Evolutionary conservation across 192 early-diverging fungal genomes (phyloP), one percentile per base, ranked within the genome.

Genomic region (Phycomyces nitens): DNA sequence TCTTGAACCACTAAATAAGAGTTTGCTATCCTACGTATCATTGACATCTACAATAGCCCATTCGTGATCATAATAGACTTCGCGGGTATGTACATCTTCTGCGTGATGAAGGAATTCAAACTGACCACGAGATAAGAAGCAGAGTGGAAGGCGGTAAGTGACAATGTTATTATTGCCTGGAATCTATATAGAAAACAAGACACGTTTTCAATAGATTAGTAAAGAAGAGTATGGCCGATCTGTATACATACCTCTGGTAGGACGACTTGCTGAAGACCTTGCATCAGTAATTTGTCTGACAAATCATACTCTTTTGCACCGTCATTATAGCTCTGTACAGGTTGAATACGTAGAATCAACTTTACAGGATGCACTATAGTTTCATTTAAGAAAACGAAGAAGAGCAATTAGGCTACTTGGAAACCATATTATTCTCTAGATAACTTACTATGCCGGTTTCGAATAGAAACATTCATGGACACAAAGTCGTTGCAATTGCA

Each of bases 61-160:
- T 43, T 85, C 81, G 55, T 79, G 74, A 54, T 82, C 83, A 69
- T 79, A 82, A 56, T 77, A 77, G 3, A 79, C 70, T 24, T 75
- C 51, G 14, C 81, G 72, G 9, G 79, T 72, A 56, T 70, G 65
- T 20, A 85, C 78, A 62, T 85, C 81, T 53, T 85, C 78, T 22
- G 74, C 79, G 52, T 85, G 83, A 56, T 81, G 82, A 3, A 85
- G 62, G 20, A 85, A 72, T 60, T 82, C 76, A 62, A 74, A 85
- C 53, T 81, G 70, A 53, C 83, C 83, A 29, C 77, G 68, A 40
- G 79, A 78, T 51, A 81, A 72, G 56, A 82, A 85, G 61, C 79
- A 82, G 9, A 85, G 64, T 0, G 83, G 83, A 14, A 85, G 22
- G 9, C 65, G 53, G 68, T 82, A 75, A 9, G 58, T 47, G 12